Evolutionary conservation across 495 filamentous ascomycete species (phyloP), one percentile per base, ranked within the genome.

Genomic region (Penicillium fimorum): DNA sequence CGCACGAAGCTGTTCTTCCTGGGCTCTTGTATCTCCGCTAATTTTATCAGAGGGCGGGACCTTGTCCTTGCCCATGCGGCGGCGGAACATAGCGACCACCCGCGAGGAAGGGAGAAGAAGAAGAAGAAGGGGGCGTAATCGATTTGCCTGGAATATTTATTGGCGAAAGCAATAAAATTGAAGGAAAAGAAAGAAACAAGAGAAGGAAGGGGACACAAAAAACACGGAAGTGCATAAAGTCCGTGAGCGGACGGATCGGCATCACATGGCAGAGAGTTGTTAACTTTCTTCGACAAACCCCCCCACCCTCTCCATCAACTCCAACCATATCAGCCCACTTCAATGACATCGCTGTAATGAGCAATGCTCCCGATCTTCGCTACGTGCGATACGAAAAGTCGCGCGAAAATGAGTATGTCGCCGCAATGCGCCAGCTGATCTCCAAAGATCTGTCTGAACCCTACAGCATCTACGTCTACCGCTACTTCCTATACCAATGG

Each of bases 401-500:
- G 8, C 86, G 91, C 58, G 95, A 97, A 66, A 82, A 85, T 33
- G 73, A 82, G 47, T 96, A 94, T 62, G 85, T 97, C 43, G 84
- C 91, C 44, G 83, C 89, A 22, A 97, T 99, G 74, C 84, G 95
- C 50, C 84, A 91, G 53, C 73, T 99, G 65, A 99, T 99, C 68
- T 96, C 92, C 27, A 94, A 93, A 57, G 95, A 97, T 68, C 84
- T 99, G 27, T 97, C 93, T 55, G 95, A 99, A 68, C 95, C 95
- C 2, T 99, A 99, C 74, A 97, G 94, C 75, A 97, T 99, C 68
- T 99, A 97, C 74, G 95, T 99, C 47, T 99, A 97, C 76, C 84
- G 95, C 27, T 99, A 97, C 76, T 99, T 99, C 67, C 79, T 99
- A 17, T 97, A 94, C 69, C 90, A 97, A 84, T 99, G 95, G 95